phyloP scores from a whole-genome alignment of 2,329 filamentous ascomycete species.

The Fonsecaea pedrosoi region DNA sequence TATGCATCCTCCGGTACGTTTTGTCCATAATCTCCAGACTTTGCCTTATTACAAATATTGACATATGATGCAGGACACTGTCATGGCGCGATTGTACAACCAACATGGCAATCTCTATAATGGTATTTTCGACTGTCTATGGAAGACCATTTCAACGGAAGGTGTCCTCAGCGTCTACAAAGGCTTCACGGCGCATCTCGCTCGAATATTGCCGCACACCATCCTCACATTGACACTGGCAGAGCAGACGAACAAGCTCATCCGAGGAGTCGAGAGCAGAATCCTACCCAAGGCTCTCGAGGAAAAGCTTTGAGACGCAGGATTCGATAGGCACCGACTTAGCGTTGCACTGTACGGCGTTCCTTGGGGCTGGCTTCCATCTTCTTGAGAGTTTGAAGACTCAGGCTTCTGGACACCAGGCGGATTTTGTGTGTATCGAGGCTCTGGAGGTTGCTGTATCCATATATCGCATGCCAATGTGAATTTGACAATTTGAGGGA shows the following conservation, averaged over 20 bases:
- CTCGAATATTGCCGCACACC: slow-evolving; percentile 92
- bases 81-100: slow-evolving; percentile 99
- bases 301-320: slow-evolving; percentile 51
- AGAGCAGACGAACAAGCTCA: slow-evolving; percentile 94
- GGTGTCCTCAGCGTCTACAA: slow-evolving; percentile 95
- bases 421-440: background rate
- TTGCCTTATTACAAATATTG: slow-evolving; percentile 28
- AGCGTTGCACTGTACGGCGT: slow-evolving; percentile 19
- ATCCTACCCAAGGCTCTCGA: slow-evolving; percentile 56
- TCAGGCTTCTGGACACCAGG: background rate
- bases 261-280: slow-evolving; percentile 76
- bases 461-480: background rate
- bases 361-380: background rate
- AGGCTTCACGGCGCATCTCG: slow-evolving; percentile 93
- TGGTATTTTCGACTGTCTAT: slow-evolving; percentile 88
- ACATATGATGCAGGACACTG: slow-evolving; percentile 69
- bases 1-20: slow-evolving; percentile 91
- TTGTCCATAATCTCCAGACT: slow-evolving; percentile 1
- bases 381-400: background rate
- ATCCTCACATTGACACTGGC: slow-evolving; percentile 91
- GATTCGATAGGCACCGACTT: background rate
- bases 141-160: slow-evolving; percentile 89
- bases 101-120: slow-evolving; percentile 97
- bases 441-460: slow-evolving; percentile 1
- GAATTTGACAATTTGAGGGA: background rate